Percentiles rank a stretch among this genome's conserved stretches.
These are phyloP conservation scores for Saccharomyces paradoxus DNA, from an alignment of 805 yeast genomes.

Conservation along the genomic window DNA sequence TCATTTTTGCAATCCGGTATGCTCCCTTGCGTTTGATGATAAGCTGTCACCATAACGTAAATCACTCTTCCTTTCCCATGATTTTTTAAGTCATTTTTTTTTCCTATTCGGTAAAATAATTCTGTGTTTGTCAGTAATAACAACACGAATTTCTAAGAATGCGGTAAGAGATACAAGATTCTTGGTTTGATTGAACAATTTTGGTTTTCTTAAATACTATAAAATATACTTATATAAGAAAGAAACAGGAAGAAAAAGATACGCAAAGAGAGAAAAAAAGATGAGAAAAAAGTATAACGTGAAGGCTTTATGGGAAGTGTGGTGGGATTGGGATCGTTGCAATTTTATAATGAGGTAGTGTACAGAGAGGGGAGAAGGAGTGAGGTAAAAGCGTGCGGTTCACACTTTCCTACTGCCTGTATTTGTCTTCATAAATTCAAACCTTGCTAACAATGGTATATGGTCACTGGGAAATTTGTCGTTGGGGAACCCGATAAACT, in stretches of 20 bases:
- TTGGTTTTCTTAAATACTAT: background rate
- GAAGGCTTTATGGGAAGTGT: background rate
- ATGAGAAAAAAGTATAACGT: background rate
- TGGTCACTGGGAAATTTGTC: slow-evolving; percentile 93
- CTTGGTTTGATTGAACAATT: background rate
- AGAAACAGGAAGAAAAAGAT: background rate
- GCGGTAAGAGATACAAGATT: background rate
- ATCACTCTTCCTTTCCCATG: background rate
- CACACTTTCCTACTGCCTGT: slow-evolving; percentile 26
- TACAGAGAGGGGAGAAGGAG: background rate
- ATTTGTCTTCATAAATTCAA: slow-evolving; percentile 53
- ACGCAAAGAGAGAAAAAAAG: background rate
- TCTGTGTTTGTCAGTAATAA: background rate
- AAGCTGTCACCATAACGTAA: background rate
- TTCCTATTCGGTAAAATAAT: background rate
- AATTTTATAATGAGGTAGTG: background rate
- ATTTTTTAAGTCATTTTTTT: background rate
- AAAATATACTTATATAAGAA: background rate
- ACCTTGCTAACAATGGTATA: slow-evolving; percentile 73
- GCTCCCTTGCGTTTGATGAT: background rate
- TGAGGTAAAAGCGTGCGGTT: background rate
- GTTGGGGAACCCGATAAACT: slow-evolving; percentile 86
- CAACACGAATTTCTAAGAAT: background rate
- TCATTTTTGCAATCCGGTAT: background rate
- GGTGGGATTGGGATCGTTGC: background rate